Base-by-base conservation (phyloP, 192 early-diverging fungal species). In the Coemansia sp. region DNA sequence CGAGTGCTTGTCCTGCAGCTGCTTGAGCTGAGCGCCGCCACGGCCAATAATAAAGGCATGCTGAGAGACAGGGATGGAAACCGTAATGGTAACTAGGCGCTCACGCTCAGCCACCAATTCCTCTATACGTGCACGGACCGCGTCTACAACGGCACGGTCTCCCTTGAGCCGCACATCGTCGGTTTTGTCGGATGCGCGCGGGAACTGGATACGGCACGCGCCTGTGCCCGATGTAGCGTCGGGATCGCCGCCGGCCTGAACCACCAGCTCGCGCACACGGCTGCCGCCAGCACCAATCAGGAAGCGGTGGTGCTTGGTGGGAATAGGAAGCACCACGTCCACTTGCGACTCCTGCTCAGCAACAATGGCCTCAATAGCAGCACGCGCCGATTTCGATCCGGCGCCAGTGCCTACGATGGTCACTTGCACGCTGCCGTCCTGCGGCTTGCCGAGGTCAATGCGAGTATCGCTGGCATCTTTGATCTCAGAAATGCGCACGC, bases 31-130 rank as follows among this genome's bases (percentile, higher is more conserved):
- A 8, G 80, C 58, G 28, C 92, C 93, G 41, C 80, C 82, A 32
- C 86, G 83, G 11, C 94, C 94, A 57, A 94, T 96, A 36, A 96
- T 69, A 38, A 82, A 79, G 11, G 86, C 82, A 62, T 94, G 91
- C 42, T 93, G 80, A 11, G 82, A 79, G 10, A 76, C 82, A 0
- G 92, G 92, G 52, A 96, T 83, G 38, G 54, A 36, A n/a, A 93
- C 62, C 2, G 53, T 56, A 5, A 84, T 38, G 7, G 83, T 83
- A 18, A 71, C 66, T 58, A 84, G 79, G 59, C 81, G 80, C 64
- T 87, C 77, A 53, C 83, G 80, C 51, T 85, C 80, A 28, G 64
- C 71, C 2, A 67, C 71, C 21, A 74, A 56, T 48, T 64, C 80
- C 18, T 84, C 84, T 41, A 87, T 68, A 3, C 70, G 66, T 21